A percentile compares a stretch with the other conserved stretches of the same genome.
Conservation (phyloP, 768 basidiomycete species). For the Russula abietina region DNA sequence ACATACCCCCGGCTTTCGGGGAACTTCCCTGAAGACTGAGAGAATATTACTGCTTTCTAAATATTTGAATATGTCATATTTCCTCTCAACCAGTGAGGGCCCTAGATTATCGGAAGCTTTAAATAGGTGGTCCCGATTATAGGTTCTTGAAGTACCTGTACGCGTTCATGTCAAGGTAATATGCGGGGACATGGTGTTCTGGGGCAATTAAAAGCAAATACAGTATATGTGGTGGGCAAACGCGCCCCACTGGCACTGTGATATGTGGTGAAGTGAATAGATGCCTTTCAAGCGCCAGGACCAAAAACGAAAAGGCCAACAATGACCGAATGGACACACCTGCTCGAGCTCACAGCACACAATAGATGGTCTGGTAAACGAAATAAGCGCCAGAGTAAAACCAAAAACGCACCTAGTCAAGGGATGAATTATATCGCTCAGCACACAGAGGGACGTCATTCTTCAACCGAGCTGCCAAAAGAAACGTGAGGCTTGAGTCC, state of each 20-base stretch:
- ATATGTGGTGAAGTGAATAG: background rate
- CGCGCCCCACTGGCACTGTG: background rate
- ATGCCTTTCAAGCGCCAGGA: background rate
- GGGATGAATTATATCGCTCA: no score
- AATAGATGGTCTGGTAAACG: background rate
- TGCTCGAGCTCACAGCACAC: background rate
- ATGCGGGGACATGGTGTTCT: background rate
- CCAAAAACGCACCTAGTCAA: no score
- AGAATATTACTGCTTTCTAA: background rate
- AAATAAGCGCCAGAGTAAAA: no score
- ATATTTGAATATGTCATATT: background rate
- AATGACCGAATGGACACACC: background rate
- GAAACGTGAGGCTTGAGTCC: no score
- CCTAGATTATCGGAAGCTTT: background rate
- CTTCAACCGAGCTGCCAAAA: background rate
- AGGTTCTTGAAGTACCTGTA: background rate
- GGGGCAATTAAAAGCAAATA: background rate
- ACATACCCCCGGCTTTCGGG: no score
- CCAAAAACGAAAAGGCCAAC: no score
- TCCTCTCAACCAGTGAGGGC: no score
- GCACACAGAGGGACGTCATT: no score
- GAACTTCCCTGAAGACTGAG: no score
- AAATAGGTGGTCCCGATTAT: background rate
- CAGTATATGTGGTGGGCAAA: background rate
- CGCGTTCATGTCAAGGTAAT: background rate